Conservation (phyloP, 2,329 filamentous ascomycete genomes). For the Teratosphaeriaceae sp. region DNA sequence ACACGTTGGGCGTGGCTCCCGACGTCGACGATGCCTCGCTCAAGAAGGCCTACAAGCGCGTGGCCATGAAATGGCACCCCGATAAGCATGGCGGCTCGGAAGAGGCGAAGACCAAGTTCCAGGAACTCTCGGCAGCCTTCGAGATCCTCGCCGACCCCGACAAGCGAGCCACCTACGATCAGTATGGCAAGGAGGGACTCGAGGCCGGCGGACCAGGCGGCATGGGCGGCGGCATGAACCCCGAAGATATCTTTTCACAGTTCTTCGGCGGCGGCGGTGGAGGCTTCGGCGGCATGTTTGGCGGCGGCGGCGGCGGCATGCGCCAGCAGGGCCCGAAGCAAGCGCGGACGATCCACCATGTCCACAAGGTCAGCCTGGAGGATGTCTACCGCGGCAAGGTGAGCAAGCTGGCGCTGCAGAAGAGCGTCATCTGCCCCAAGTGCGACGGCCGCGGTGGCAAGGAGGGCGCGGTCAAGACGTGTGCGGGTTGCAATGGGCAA, state of each 20-base stretch:
- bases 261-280: constrained; percentile 79
- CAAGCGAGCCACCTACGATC: constrained; percentile 89
- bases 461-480: constrained; percentile 94
- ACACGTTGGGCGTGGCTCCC: constrained; percentile 69
- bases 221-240: constrained; percentile 70
- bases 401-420: constrained; percentile 93
- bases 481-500: constrained; percentile 80
- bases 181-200: constrained; percentile 94
- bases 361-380: constrained; percentile 96
- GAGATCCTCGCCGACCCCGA: constrained; percentile 88
- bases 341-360: constrained; percentile 94
- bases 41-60: constrained; percentile 83
- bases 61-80: constrained; percentile 77
- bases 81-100: constrained; percentile 97
- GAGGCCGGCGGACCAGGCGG: constrained; percentile 79
- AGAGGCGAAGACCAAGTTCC: constrained; percentile 94
- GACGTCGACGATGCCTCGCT: constrained; percentile 77
- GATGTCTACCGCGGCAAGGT: constrained; percentile 98
- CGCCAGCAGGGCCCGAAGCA: constrained; percentile 77
- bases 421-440: constrained; percentile 92
- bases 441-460: constrained; percentile 94
- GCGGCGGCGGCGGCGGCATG: constrained; percentile 62
- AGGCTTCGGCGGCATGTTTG: constrained; percentile 62
- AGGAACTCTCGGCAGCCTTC: constrained; percentile 92
- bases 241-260: constrained; percentile 92